phyloP scores from a whole-genome alignment of 139 green algal genomes.

The Chlorokybus atmophyticus region DNA sequence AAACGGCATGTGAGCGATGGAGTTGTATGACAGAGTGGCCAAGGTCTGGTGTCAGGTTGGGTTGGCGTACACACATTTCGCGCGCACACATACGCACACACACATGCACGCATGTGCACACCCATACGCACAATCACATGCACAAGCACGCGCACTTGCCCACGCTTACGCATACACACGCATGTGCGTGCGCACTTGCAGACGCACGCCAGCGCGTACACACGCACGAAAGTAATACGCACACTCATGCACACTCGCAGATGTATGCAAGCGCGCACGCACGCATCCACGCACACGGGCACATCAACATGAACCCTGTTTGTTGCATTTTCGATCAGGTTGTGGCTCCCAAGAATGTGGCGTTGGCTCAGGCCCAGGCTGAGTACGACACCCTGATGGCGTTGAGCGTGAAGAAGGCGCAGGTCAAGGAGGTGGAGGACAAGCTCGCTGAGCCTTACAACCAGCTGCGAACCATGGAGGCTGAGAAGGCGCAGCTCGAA shows the following conservation, averaged over 20 bases:
- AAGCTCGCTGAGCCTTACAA: constrained; percentile 58
- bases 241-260: too few relatives aligned
- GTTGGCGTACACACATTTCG: background rate
- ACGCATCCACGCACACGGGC: too few relatives aligned
- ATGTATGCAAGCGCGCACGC: too few relatives aligned
- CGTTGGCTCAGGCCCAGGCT: constrained; percentile 41
- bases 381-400: constrained; percentile 50
- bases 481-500: constrained; percentile 49
- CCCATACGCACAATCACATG: background rate
- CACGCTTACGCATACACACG: too few relatives aligned
- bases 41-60: constrained; percentile 5
- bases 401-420: constrained; percentile 48
- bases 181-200: too few relatives aligned
- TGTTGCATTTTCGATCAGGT: too few relatives aligned
- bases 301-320: too few relatives aligned
- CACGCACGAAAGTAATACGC: too few relatives aligned
- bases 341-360: constrained; percentile 53
- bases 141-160: background rate
- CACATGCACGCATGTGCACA: background rate
- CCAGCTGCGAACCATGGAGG: constrained; percentile 51
- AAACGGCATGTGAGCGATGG: constrained; percentile 65
- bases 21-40: constrained; percentile 49
- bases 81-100: background rate
- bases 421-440: constrained; percentile 58
- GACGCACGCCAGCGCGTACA: too few relatives aligned